Conservation (phyloP, 2,329 filamentous ascomycete genomes). For the Colletotrichum viniferum region DNA sequence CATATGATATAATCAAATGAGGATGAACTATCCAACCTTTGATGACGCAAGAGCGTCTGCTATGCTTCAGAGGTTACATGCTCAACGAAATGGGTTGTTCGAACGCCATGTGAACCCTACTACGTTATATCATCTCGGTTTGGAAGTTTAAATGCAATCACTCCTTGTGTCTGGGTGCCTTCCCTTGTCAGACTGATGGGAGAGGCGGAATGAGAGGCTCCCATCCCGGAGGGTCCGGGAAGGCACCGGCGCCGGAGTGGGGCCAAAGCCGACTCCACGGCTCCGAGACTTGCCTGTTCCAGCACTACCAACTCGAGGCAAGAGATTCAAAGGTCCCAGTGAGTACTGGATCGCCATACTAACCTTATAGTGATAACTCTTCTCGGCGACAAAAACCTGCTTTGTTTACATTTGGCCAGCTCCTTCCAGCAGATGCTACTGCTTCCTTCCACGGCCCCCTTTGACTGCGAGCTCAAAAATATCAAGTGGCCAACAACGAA, state of each 20-base stretch:
- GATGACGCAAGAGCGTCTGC: not conserved
- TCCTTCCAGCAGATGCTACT: not conserved
- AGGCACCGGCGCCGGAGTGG: not conserved
- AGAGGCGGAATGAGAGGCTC: not conserved
- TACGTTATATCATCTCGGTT: too few relatives aligned
- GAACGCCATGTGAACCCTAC: too few relatives aligned
- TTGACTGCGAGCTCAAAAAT: not conserved
- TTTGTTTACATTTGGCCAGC: not conserved
- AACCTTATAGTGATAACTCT: not conserved
- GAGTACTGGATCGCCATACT: not conserved
- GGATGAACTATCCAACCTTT: fast-evolving
- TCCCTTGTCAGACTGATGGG: too few relatives aligned
- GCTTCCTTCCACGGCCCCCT: not conserved
- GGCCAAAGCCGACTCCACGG: not conserved
- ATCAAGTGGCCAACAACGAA: too few relatives aligned
- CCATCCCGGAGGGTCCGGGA: not conserved
- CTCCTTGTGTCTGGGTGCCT: too few relatives aligned
- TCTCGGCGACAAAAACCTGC: not conserved
- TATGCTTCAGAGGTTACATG: not conserved
- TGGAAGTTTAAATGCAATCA: too few relatives aligned
- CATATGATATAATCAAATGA: not conserved
- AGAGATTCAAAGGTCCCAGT: not conserved
- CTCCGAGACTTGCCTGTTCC: not conserved
- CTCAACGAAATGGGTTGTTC: not conserved
- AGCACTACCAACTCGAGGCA: not conserved